phyloP scores from a whole-genome alignment of 164 flowering plant genomes.

The Magnolia sinica region DNA sequence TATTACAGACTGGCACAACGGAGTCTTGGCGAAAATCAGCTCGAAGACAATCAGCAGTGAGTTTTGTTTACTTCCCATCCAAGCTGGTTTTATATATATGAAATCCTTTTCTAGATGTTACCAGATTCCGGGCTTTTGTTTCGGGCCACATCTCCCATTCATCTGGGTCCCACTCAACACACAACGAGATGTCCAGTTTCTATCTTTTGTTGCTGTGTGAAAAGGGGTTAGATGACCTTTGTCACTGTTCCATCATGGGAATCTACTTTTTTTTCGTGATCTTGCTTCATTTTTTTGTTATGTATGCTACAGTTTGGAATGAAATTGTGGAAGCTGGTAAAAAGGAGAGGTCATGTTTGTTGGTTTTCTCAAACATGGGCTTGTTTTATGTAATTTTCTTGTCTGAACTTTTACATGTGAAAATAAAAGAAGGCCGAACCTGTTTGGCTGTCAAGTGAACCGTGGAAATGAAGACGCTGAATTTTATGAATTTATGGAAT shows the following conservation, averaged over 20 bases:
- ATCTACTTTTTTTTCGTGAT: neutral
- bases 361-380: neutral
- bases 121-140: neutral
- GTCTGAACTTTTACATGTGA: neutral
- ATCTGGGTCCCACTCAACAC: neutral
- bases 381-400: neutral
- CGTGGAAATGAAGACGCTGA: neutral
- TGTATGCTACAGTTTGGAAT: constrained; percentile 4
- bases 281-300: constrained; percentile 4
- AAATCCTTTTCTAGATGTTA: neutral
- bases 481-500: too few species aligned
- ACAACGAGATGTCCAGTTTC: neutral
- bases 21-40: constrained; percentile 29
- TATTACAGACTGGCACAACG: constrained; percentile 89
- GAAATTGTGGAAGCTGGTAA: neutral
- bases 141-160: neutral
- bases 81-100: neutral
- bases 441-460: neutral
- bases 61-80: neutral
- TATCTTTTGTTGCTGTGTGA: neutral
- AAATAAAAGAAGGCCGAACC: neutral
- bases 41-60: constrained; percentile 25
- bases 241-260: neutral
- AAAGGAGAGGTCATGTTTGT: neutral
- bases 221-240: neutral